These are phyloP conservation scores for Candida maltosa DNA, from an alignment of 805 yeast genomes.

Conservation along the genomic window DNA sequence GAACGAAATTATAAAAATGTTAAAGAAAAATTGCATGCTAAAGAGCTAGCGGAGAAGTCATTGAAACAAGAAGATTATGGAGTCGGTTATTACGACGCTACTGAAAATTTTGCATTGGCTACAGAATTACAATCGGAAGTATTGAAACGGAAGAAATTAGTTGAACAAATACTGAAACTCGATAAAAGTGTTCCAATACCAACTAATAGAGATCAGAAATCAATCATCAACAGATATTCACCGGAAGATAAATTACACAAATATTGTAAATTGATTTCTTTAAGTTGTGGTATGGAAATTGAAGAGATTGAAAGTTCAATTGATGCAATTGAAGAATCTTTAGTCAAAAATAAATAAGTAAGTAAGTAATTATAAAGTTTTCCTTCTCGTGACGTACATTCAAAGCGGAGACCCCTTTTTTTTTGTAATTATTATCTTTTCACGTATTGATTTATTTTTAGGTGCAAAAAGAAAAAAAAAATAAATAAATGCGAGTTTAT, in stretches of 20 bases:
- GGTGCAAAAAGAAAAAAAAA: too few species aligned
- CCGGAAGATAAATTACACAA: conserved; percentile 17
- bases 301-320: conserved; percentile 40
- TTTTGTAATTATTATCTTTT: too few species aligned
- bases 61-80: background rate
- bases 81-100: conserved; percentile 3
- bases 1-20: conserved; percentile 2
- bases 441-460: too few species aligned
- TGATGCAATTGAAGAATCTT: conserved; percentile 39
- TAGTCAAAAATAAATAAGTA: conserved; percentile 15
- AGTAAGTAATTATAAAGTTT: background rate
- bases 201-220: conserved; percentile 16
- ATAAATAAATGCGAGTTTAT: too few species aligned
- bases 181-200: conserved; percentile 19
- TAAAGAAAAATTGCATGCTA: background rate
- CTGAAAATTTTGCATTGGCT: conserved; percentile 15
- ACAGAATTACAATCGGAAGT: conserved; percentile 26
- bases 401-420: too few species aligned
- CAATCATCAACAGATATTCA: background rate
- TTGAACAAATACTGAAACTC: conserved; percentile 14
- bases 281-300: conserved; percentile 41
- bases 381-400: too few species aligned
- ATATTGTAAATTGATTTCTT: conserved; percentile 37
- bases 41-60: background rate
- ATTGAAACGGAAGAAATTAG: conserved; percentile 16